Percentiles rank a stretch among this genome's conserved stretches.
phyloP scores from a whole-genome alignment of 345 rosid species.

The Tarenaya hassleriana region DNA sequence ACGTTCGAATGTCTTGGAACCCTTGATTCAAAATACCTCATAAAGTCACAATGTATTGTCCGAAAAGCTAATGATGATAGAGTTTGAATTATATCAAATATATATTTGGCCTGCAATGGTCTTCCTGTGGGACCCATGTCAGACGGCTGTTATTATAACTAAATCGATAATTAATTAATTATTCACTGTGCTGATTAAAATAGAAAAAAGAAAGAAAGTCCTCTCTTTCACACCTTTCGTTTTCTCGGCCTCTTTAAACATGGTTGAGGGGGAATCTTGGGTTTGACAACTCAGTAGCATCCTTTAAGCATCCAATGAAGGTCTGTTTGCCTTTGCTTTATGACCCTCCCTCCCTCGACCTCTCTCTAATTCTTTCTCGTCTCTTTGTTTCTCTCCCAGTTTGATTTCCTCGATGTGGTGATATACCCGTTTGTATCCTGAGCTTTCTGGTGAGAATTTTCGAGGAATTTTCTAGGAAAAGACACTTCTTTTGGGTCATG shows the following conservation, averaged over 20 bases:
- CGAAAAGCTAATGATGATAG: too few species aligned
- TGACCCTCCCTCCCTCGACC: constrained; percentile 12
- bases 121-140: constrained; percentile 50
- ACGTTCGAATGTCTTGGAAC: too few species aligned
- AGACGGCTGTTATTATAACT: constrained; percentile 43
- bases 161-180: constrained; percentile 11
- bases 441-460: constrained; percentile 4
- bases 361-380: constrained; percentile 15
- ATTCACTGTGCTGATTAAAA: constrained; percentile 16
- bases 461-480: constrained; percentile 1
- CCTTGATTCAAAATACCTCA: too few species aligned
- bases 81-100: too few species aligned
- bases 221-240: constrained; percentile 71
- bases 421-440: background rate
- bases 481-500: background rate
- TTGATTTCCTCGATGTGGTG: background rate
- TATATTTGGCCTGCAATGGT: constrained; percentile 35
- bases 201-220: constrained; percentile 38
- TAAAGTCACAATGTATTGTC: too few species aligned
- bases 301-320: constrained; percentile 34
- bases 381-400: background rate
- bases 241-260: constrained; percentile 34
- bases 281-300: constrained; percentile 38
- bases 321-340: constrained; percentile 30
- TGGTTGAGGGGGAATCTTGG: constrained; percentile 51